Evolutionary conservation across 1,284 basidiomycete species (phyloP), one percentile per base, ranked within the genome.

Genomic region (Naganishia cerealis): DNA sequence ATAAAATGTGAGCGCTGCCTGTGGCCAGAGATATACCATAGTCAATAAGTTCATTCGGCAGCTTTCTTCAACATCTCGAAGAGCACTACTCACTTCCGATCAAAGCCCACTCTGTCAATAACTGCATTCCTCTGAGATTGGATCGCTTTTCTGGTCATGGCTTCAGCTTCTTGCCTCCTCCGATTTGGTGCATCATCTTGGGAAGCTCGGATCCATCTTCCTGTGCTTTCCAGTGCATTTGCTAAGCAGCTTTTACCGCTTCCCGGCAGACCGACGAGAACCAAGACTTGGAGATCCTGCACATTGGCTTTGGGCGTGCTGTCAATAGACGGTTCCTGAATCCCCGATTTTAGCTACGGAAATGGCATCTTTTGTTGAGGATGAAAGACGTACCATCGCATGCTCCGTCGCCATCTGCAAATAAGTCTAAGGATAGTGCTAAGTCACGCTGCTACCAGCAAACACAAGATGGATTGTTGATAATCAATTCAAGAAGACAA

Each of bases 1-100:
- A 80, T 69, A 65, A 81, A 81, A 65, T 81, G 79, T 15, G 74
- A 73, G 58, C 80, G 71, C 67, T 81, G 80, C 5, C 80, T 81
- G 43, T 7, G 15, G 7, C n/a, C 6, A 21, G 10, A 50, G 9
- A 7, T 24, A 10, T n/a, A 24, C 18, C 43, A 18, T 2, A 9
- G 7, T 50, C 21, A 50, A 9, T 1, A 21, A 33, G n/a, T 33
- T 33, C 21, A 50, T 13, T 24, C 21, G 24, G 5, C 1, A 24
- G 13, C 7, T 7, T 15, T 21, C 46, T 50, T 7, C 4, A 7
- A 33, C 38, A 57, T 8, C 48, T 29, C 33, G 2, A 48, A 16
- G 9, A 29, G n/a, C n/a, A n/a, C n/a, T 1, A 75, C 78, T 72
- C 61, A 80, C 79, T 70, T 65, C 6, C 71, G 67, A 70, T 81